Percentiles rank a stretch among this genome's conserved stretches.
phyloP scores from a whole-genome alignment of 345 rosid species.

The Eucalyptus regnans region DNA sequence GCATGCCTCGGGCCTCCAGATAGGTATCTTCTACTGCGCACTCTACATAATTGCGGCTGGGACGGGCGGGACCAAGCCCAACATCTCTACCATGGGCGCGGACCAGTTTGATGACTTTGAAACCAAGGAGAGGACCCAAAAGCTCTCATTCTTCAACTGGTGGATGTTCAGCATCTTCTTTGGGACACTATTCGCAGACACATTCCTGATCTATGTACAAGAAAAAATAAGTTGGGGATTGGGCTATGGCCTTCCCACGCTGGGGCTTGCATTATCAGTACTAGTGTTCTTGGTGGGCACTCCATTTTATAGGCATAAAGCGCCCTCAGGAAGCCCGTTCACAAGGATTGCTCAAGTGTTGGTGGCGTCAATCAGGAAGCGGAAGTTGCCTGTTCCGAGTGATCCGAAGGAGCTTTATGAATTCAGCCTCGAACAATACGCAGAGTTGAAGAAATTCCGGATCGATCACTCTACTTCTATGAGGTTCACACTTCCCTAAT shows the following conservation, averaged over 20 bases:
- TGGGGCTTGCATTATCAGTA: constrained; percentile 23
- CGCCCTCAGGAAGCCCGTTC: constrained; percentile 33
- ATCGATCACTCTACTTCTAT: constrained; percentile 36
- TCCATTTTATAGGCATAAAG: constrained; percentile 38
- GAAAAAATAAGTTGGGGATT: constrained; percentile 27
- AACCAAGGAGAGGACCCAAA: constrained; percentile 38
- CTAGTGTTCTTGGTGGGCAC: constrained; percentile 30
- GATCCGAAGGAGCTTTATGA: constrained; percentile 45
- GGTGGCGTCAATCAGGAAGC: constrained; percentile 34
- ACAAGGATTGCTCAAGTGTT: constrained; percentile 32
- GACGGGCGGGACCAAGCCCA: constrained; percentile 55
- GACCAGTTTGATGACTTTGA: constrained; percentile 56
- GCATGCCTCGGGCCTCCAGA: constrained; percentile 17
- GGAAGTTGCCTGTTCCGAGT: constrained; percentile 18
- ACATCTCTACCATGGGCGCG: constrained; percentile 59
- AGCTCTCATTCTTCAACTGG: constrained; percentile 66
- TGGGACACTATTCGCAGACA: constrained; percentile 44
- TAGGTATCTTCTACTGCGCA: constrained; percentile 32
- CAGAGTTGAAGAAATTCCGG: constrained; percentile 8
- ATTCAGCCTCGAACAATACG: constrained; percentile 13
- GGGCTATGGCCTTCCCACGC: constrained; percentile 44
- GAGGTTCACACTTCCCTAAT: constrained; percentile 11
- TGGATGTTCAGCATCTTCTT: constrained; percentile 62
- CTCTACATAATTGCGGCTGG: constrained; percentile 32
- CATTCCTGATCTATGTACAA: constrained; percentile 41